Conservation (phyloP, 2,329 filamentous ascomycete species). For the Exophiala dermatitidis region DNA sequence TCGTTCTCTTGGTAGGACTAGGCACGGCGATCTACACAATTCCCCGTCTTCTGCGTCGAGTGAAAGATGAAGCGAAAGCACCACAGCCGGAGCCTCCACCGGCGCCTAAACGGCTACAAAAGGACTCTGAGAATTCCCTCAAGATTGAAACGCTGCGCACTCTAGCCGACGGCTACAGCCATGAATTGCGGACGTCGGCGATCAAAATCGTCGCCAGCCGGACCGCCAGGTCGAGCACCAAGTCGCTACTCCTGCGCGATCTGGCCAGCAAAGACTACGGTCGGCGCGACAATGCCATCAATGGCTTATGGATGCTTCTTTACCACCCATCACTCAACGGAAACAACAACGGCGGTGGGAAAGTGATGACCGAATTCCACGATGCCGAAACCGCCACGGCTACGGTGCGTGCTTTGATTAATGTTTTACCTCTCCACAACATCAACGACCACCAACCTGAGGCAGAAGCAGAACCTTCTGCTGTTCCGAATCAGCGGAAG, state of each 20-base stretch:
- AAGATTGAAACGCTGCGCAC: constrained; percentile 56
- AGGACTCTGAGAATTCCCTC: constrained; percentile 21
- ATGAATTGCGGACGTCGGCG: constrained; percentile 60
- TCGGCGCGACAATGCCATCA: constrained; percentile 37
- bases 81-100: constrained; percentile 13
- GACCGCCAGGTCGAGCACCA: constrained; percentile 36
- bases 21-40: constrained; percentile 11
- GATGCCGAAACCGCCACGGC: constrained; percentile 29
- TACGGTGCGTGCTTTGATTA: constrained; percentile 21
- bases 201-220: constrained; percentile 43
- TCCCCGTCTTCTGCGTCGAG: constrained; percentile 10
- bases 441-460: constrained; percentile 28
- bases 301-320: constrained; percentile 39
- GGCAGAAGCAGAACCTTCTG: no score
- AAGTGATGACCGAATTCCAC: constrained; percentile 12
- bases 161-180: constrained; percentile 63
- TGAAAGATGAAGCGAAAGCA: constrained; percentile 18
- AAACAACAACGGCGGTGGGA: neutral
- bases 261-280: constrained; percentile 35
- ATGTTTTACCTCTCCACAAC: constrained; percentile 28
- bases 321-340: constrained; percentile 19
- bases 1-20: constrained; percentile 9
- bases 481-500: constrained; percentile 27
- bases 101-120: constrained; percentile 16
- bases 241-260: constrained; percentile 38